Evolutionary conservation across 768 basidiomycete genomes (phyloP), one percentile per base, ranked within the genome.

Genomic region (Pisolithus tinctorius): DNA sequence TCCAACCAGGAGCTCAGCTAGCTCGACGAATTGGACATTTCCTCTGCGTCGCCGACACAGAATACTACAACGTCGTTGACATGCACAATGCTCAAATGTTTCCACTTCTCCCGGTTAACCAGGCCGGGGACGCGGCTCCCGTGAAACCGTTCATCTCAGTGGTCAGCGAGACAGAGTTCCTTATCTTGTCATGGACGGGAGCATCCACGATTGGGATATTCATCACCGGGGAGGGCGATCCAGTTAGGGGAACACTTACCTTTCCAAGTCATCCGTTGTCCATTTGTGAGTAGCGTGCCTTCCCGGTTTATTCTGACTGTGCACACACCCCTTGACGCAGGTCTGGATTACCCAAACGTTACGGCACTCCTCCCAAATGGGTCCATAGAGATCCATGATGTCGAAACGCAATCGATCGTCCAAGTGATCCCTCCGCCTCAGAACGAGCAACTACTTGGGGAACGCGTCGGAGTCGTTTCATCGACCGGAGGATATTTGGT

Each of bases 111-210:
- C 93, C 92, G 1, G 71, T 95, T 8, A 86, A 83, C 2, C 93
- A 95, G 62, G 81, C 79, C 1, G 57, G 63, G 8, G 78, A 76
- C 2, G 61, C 67, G 3, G 59, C 60, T 50, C 70, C 52, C 8
- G 70, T 83, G 20, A 80, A 83, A 38, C 90, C 91, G 0, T 80
- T 78, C 25, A 89, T 95, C 45, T 80, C 83, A 1, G 80, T 91
- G 23, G 79, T 94, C 25, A 75, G 78, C 34, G 80, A 81, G 29
- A 81, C 79, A 56, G 93, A 96, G 65, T 96, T 93, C 58, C 76
- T 97, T 40, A 75, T 96, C 20, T 73, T 91, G 14, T 88, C 88
- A 2, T 93, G 86, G 80, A 93, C 85, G 1, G 94, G 90, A 13
- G 69, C 74, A 4, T 82, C 78, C 48, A 88, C 89, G 0, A 72